Evolutionary conservation across 805 yeast species (phyloP), one percentile per base, ranked within the genome.

Genomic region (Cyberlindnera mississippiensis): DNA sequence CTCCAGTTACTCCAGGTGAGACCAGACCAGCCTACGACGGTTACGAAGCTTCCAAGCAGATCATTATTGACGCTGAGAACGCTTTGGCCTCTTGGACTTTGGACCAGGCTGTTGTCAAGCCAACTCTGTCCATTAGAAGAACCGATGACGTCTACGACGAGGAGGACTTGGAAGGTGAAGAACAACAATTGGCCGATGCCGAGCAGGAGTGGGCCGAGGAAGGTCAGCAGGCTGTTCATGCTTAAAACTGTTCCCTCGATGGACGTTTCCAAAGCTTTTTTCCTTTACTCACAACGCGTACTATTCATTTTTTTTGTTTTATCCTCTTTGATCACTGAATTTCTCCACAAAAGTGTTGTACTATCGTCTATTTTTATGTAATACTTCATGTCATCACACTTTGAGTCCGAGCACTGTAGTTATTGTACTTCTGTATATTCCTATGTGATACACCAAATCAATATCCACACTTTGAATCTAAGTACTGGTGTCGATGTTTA

Each of bases 1-100:
- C 87, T 49, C 85, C 93, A 48, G 91, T 85, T 39, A 84, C 91
- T 45, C 95, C 95, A 45, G 95, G 95, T 73, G 95, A 85, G 71
- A 84, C 91, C 37, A 82, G 93, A 78, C 84, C 90, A 31, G 84
- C 90, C 45, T 85, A 85, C 63, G 95, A 85, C 57, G 95, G 95
- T 54, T 85, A 84, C 64, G 93, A 85, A 65, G 89, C 91, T 35
- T 82, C 91, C 32, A 85, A 84, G 69, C 95, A 85, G 69, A 85
- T 85, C 64, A 84, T 85, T 57, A 80, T 85, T 55, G 95, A 85
- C 60, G 87, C 89, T 51, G 95, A 85, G 68, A 80, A 78, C 52
- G 89, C 93, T 42, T 73, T 85, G 63, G 84, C 85, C 51, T 73
- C 83, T 38, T 85, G 95, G 95, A 85, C 95, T 52, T 75, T 84